Evolutionary conservation across 2,329 filamentous ascomycete species (phyloP), one percentile per base, ranked within the genome.

Genomic region (Botrytis fabae): DNA sequence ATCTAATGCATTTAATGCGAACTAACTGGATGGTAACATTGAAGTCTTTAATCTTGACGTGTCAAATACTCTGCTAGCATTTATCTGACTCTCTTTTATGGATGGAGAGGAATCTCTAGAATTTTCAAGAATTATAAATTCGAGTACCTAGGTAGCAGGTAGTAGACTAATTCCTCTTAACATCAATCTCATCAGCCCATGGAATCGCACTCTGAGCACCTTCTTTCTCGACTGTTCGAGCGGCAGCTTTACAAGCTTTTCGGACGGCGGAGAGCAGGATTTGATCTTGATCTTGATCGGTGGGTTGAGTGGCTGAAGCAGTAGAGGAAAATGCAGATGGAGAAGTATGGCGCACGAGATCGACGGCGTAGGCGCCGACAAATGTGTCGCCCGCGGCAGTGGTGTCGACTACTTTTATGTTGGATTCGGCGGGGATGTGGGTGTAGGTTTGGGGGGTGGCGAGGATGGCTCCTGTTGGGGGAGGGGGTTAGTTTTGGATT

Each of bases 351-450:
- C 73, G 85, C 57, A 93, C 93, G 44, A 92, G 87, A 73, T 90
- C 88, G 40, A 96, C 88, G 4, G 93, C 92, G 81, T 97, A 97
- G 35, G 90, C 92, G 2, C 96, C 95, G 8, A 97, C 93, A 83
- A 98, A 98, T 0, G 95, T 98, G 81, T 98, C 95, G 0, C 95
- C 95, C 8, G 96, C 96, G 2, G 92, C 95, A 12, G 95, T 98
- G 1, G 95, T 98, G 81, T 98, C 95, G 7, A 98, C 89, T 2
- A 98, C 95, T 73, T 87, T 83, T 6, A 81, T 83, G 28, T 93
- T 91, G 82, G 92, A 91, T 75, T 88, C 86, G 0, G 93, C 93
- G 7, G 85, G 83, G 2, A 94, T 82, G 40, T 85, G 90, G 84
- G 86, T 84, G 42, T 83, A 82, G 46, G 44, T 57, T 61, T 70